These are phyloP conservation scores for Chondrostereum purpureum DNA, from an alignment of 1,284 basidiomycete species.

Conservation along the genomic window DNA sequence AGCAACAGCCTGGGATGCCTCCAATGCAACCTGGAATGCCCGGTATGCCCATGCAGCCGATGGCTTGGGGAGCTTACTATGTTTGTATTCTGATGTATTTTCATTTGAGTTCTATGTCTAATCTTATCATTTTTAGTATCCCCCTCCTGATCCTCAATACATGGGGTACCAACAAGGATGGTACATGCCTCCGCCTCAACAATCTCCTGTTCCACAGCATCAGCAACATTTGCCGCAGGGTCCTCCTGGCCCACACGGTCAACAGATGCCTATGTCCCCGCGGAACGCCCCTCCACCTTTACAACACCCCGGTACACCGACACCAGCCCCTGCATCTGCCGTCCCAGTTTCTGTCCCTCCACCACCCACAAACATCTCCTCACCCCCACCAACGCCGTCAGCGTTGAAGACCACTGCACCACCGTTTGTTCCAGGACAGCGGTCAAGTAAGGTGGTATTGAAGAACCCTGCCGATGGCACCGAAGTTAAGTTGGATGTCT, in stretches of 20 bases:
- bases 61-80: conserved; percentile 31
- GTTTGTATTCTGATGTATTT: conserved; percentile 24
- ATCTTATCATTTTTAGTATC: conserved; percentile 12
- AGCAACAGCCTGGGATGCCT: conserved; percentile 38
- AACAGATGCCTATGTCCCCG: conserved; percentile 55
- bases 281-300: conserved; percentile 50
- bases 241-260: conserved; percentile 32
- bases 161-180: conserved; percentile 16
- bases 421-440: conserved; percentile 51
- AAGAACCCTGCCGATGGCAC: conserved; percentile 53
- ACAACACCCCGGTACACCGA: conserved; percentile 59
- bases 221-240: conserved; percentile 34
- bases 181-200: conserved; percentile 26
- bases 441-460: conserved; percentile 38
- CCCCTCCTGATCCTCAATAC: conserved; percentile 18
- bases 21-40: conserved; percentile 34
- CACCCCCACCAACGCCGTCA: conserved; percentile 65
- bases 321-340: conserved; percentile 48
- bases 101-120: background rate
- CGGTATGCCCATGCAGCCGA: conserved; percentile 30
- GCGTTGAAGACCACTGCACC: conserved; percentile 56
- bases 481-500: conserved; percentile 49
- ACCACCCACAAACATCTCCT: conserved; percentile 46
- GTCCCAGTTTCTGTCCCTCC: conserved; percentile 44
- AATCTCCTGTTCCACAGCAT: conserved; percentile 25